Conservation (phyloP, 1,284 basidiomycete species). For the Cutaneotrichosporon arboriforme region DNA sequence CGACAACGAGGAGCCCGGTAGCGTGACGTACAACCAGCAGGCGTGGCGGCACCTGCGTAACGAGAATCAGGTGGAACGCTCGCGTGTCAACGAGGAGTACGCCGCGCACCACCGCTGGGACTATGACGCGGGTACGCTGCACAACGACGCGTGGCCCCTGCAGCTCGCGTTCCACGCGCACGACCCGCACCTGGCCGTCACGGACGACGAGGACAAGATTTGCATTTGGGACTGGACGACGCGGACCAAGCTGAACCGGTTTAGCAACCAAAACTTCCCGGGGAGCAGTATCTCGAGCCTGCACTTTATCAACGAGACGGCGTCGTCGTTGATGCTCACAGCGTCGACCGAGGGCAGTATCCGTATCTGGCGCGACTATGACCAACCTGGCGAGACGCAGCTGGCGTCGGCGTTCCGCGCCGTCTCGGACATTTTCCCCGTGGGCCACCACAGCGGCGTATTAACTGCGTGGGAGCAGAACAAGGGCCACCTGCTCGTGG, state of each 20-base stretch:
- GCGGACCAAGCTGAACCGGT: conserved; percentile 68
- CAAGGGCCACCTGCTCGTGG: conserved; percentile 75
- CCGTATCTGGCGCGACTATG: conserved; percentile 85
- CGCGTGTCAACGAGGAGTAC: conserved; percentile 53
- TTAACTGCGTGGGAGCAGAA: conserved; percentile 92
- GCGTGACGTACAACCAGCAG: conserved; percentile 87
- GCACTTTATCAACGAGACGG: conserved; percentile 94
- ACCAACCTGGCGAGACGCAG: conserved; percentile 54
- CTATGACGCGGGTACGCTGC: conserved; percentile 66
- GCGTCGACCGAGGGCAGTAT: conserved; percentile 87
- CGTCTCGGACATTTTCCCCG: conserved; percentile 67
- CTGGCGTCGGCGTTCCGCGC: conserved; percentile 93
- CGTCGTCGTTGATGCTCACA: conserved; percentile 82
- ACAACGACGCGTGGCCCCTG: conserved; percentile 64
- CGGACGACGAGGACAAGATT: conserved; percentile 80
- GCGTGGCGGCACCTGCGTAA: conserved; percentile 92
- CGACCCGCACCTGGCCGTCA: conserved; percentile 79
- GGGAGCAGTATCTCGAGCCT: conserved; percentile 81
- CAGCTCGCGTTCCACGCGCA: conserved; percentile 86
- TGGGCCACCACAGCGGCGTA: conserved; percentile 64
- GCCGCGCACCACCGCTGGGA: conserved; percentile 79
- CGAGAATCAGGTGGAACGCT: conserved; percentile 72
- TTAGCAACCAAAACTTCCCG: conserved; percentile 80
- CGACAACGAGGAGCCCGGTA: conserved; percentile 92
- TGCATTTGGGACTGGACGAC: conserved; percentile 93